Conservation (phyloP, 106 monocot species). For the Phalaenopsis equestris region DNA sequence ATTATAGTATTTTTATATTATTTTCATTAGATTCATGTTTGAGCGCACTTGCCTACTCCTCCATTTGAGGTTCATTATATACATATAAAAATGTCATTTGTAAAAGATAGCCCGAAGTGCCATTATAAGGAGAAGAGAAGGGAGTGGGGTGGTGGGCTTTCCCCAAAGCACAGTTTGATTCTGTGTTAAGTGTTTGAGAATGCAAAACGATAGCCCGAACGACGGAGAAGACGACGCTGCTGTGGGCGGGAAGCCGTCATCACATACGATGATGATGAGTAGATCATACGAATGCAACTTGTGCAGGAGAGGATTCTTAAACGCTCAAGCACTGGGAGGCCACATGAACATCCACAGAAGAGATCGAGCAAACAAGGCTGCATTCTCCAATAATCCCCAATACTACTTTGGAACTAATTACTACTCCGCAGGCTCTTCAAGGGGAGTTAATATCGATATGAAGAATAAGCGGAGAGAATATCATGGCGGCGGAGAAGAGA, state of each 20-base stretch:
- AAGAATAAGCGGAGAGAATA: neutral
- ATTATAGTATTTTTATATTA: no score
- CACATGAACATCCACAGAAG: constrained; percentile 37
- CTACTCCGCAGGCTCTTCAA: neutral
- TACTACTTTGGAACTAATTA: neutral
- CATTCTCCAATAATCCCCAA: neutral
- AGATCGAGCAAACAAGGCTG: constrained; percentile 3
- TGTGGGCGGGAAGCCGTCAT: neutral
- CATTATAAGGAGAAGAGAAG: no score
- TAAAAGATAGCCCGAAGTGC: no score
- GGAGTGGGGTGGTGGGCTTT: no score
- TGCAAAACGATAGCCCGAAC: neutral
- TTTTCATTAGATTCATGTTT: no score
- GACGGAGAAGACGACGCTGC: neutral
- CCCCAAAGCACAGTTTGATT: no score
- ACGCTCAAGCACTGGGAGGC: constrained; percentile 32
- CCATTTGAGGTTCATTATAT: no score
- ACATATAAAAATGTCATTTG: no score
- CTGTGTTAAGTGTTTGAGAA: no score
- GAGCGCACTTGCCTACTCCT: no score
- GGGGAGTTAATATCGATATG: neutral
- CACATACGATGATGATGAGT: no score
- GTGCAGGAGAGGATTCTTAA: constrained; percentile 35
- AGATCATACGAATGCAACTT: constrained; percentile 24
- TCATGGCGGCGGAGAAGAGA: neutral